Conservation (phyloP, 495 filamentous ascomycete species). For the Aspergillus carlsbadensis region DNA sequence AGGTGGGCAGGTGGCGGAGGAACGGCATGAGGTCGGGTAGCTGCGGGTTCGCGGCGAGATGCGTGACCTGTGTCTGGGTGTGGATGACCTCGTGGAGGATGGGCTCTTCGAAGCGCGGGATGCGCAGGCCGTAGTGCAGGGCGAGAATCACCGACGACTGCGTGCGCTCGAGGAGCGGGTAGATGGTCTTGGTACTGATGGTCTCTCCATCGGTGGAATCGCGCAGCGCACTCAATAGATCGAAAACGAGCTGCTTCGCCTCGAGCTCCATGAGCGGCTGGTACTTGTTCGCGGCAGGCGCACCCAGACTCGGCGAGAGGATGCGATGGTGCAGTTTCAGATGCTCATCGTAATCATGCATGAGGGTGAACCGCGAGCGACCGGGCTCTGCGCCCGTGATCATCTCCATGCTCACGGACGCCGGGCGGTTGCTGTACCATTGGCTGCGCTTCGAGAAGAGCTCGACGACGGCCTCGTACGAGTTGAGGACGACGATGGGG, state of each 20-base stretch:
- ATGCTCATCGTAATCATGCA: constrained; percentile 32
- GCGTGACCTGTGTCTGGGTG: constrained; percentile 23
- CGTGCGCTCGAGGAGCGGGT: constrained; percentile 28
- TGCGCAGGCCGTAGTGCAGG: constrained; percentile 35
- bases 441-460: constrained; percentile 33
- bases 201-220: background rate
- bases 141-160: constrained; percentile 31
- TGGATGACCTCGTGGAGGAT: constrained; percentile 29
- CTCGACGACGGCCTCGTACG: constrained; percentile 29
- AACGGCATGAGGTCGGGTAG: constrained; percentile 35
- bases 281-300: constrained; percentile 18
- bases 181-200: constrained; percentile 22
- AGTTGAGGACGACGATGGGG: constrained; percentile 30
- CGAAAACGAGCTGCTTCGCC: constrained; percentile 26
- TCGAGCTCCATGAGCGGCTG: constrained; percentile 32
- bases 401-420: constrained; percentile 35
- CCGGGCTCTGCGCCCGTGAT: constrained; percentile 27
- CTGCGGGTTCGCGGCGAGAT: constrained; percentile 26
- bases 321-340: constrained; percentile 33
- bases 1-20: constrained; percentile 30
- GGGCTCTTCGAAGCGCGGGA: constrained; percentile 26
- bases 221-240: constrained; percentile 12
- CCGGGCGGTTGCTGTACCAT: constrained; percentile 34
- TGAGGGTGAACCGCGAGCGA: constrained; percentile 27
- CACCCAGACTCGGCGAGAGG: constrained; percentile 26